A percentile compares a stretch with the other conserved stretches of the same genome.
Evolutionary conservation across 139 green algal species (phyloP).

Genomic region (Mesotaenium endlicherianum): DNA sequence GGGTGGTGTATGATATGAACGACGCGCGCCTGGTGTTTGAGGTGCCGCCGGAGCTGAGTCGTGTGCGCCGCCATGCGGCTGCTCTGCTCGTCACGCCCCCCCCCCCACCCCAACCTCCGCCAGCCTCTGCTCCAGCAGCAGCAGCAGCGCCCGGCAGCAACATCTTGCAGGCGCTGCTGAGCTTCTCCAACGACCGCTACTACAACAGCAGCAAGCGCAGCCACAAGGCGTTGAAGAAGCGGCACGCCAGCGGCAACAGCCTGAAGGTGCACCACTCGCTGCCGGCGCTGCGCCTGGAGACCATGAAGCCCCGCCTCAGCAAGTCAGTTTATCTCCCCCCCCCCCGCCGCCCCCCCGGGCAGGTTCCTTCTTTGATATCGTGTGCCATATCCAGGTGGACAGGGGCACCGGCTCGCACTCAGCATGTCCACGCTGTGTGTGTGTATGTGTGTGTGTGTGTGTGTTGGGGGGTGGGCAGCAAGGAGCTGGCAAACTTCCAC

Average conservation of each 20-base stretch:
- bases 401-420: no score
- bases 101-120: no score
- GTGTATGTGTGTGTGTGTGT: no score
- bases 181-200: constrained; percentile 11
- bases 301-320: constrained; percentile 41
- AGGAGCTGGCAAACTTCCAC: constrained; percentile 57
- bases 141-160: no score
- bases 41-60: background rate
- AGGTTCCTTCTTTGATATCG: no score
- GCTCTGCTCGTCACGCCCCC: background rate
- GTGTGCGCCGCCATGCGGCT: background rate
- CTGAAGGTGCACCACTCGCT: constrained; percentile 50
- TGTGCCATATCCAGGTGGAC: no score
- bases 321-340: constrained; percentile 2
- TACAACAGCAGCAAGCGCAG: constrained; percentile 18
- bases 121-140: no score
- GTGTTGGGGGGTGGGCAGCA: background rate
- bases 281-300: constrained; percentile 56
- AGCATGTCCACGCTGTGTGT: no score
- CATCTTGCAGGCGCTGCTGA: no score
- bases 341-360: constrained; percentile 18
- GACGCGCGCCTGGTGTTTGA: constrained; percentile 27
- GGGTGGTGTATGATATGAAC: background rate
- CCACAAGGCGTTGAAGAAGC: background rate
- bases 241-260: background rate